phyloP scores from a whole-genome alignment of 2,329 filamentous ascomycete genomes.

The Verticillium isaacii region DNA sequence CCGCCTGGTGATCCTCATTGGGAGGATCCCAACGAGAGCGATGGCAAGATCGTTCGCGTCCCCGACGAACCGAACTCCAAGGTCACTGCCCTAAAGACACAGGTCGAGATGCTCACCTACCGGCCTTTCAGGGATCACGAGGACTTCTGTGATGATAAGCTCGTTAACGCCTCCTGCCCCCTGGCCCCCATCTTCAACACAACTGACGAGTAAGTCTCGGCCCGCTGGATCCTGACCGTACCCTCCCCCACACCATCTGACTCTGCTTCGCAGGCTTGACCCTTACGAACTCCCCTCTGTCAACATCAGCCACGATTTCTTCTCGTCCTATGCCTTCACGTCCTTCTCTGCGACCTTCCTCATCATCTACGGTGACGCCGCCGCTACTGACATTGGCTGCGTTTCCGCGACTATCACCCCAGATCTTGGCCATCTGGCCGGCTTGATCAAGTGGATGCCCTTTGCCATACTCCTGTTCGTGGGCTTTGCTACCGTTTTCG shows the following conservation, averaged over 20 bases:
- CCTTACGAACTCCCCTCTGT: conserved; percentile 62
- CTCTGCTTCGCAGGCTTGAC: background rate
- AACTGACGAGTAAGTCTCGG: conserved; percentile 30
- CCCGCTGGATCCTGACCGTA: background rate
- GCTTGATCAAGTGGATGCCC: conserved; percentile 70
- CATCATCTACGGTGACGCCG: conserved; percentile 68
- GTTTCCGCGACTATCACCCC: conserved; percentile 81
- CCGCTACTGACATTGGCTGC: conserved; percentile 66
- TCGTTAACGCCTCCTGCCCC: conserved; percentile 64
- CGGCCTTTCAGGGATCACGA: conserved; percentile 53
- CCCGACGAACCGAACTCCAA: conserved; percentile 45
- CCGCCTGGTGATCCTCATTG: conserved; percentile 54
- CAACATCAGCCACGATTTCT: conserved; percentile 67
- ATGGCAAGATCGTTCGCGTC: conserved; percentile 72
- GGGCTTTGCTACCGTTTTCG: conserved; percentile 75
- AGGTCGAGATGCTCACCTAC: conserved; percentile 73
- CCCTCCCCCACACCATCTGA: background rate
- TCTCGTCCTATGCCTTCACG: conserved; percentile 79
- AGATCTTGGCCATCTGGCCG: conserved; percentile 66
- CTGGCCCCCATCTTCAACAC: conserved; percentile 65
- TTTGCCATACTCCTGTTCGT: conserved; percentile 74
- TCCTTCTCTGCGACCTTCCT: conserved; percentile 71
- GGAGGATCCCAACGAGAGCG: conserved; percentile 53
- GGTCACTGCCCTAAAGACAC: conserved; percentile 68
- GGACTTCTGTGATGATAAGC: conserved; percentile 62